Conservation (phyloP, 768 basidiomycete genomes). For the Leucocoprinus leucothites region DNA sequence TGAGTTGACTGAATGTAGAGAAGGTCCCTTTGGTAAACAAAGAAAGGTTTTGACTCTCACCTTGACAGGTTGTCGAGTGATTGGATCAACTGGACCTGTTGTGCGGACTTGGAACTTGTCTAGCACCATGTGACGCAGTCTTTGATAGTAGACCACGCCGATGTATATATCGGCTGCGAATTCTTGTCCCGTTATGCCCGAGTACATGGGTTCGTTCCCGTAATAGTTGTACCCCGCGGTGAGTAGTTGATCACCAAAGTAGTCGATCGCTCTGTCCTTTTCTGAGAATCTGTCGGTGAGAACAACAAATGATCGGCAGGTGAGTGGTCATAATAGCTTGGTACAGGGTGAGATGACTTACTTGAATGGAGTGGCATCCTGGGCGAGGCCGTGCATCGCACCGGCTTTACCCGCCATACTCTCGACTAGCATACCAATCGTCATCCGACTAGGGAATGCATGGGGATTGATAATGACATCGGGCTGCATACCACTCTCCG, state of each 20-base stretch:
- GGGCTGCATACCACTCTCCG: slow-evolving; percentile 97
- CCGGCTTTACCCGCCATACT: slow-evolving; percentile 99
- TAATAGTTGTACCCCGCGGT: slow-evolving; percentile 98
- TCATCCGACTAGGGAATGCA: slow-evolving; percentile 99
- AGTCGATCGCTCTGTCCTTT: slow-evolving; percentile 94
- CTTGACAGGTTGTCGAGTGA: slow-evolving; percentile 97
- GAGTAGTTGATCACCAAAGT: slow-evolving; percentile 93
- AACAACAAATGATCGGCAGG: slow-evolving; percentile 7
- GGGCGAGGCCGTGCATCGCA: slow-evolving; percentile 96
- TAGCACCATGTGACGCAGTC: slow-evolving; percentile 97
- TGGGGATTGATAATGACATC: slow-evolving; percentile 99
- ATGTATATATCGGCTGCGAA: slow-evolving; percentile 99
- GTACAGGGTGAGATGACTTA: slow-evolving; percentile 34
- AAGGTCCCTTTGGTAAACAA: no score
- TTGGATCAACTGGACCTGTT: slow-evolving; percentile 93
- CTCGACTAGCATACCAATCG: slow-evolving; percentile 99
- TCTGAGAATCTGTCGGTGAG: slow-evolving; percentile 74
- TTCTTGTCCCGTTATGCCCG: slow-evolving; percentile 97
- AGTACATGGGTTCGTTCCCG: slow-evolving; percentile 99
- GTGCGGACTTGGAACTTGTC: slow-evolving; percentile 99
- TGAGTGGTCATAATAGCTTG: slow-evolving; percentile 4
- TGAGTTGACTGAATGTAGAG: no score
- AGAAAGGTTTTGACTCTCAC: slow-evolving; percentile 34
- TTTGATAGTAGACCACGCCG: slow-evolving; percentile 98
- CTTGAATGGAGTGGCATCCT: slow-evolving; percentile 99